phyloP scores from a whole-genome alignment of 2,329 filamentous ascomycete genomes.

The Penicillium aurantiogriseum region DNA sequence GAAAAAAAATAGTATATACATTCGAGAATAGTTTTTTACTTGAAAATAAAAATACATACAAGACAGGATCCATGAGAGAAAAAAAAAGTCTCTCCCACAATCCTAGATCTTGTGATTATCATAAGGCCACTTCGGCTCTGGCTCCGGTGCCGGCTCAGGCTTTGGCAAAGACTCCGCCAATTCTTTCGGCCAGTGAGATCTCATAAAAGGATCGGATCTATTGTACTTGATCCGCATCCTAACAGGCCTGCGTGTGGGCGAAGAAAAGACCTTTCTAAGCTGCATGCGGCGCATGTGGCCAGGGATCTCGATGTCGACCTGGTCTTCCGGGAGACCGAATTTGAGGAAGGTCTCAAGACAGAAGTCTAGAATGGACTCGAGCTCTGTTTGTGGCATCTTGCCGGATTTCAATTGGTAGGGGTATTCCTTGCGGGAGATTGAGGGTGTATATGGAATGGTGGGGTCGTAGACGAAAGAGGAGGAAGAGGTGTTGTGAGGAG shows the following conservation, averaged over 20 bases:
- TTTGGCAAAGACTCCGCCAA: not conserved
- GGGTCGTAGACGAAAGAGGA: constrained; percentile 5
- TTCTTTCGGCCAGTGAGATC: constrained; percentile 8
- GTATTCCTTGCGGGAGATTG: constrained; percentile 9
- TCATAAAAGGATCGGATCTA: constrained; percentile 16
- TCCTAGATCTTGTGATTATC: not conserved
- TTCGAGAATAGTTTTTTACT: constrained; percentile 9
- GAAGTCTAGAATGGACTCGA: constrained; percentile 32
- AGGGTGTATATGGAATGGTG: constrained; percentile 2
- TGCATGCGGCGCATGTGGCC: constrained; percentile 30
- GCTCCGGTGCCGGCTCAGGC: not conserved
- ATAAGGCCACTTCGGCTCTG: not conserved
- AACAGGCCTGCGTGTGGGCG: not conserved
- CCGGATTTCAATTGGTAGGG: constrained; percentile 6
- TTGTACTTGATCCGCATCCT: constrained; percentile 11
- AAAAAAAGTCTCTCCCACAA: not conserved
- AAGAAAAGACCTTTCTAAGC: constrained; percentile 13
- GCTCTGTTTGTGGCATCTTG: constrained; percentile 17
- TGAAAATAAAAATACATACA: constrained; percentile 5
- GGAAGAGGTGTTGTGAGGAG: not conserved
- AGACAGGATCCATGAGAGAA: not conserved
- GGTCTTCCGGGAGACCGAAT: constrained; percentile 27
- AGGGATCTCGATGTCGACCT: constrained; percentile 37
- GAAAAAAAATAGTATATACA: constrained; percentile 14
- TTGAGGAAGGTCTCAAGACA: constrained; percentile 34